Evolutionary conservation across 345 rosid genomes (phyloP), one percentile per base, ranked within the genome.

Genomic region (Syzygium aqueum): DNA sequence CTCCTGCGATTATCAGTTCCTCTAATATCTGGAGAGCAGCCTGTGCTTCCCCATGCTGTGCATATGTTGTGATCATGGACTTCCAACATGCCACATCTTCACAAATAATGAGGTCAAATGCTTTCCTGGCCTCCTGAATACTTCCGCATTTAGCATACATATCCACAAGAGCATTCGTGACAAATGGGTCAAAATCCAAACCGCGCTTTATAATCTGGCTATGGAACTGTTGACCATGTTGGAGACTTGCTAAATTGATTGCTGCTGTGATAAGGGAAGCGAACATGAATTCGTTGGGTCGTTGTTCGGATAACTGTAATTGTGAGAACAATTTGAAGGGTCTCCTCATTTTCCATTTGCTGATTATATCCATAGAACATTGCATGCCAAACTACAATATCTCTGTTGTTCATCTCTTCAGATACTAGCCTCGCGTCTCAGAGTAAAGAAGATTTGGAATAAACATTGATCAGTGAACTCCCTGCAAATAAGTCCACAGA

Each of bases 131-230:
- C 78, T 92, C 94, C 88, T 86, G 89, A 3, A 94, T 91, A 89
- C 93, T 91, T 90, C 97, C 96, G 86, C 96, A 95, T 90, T 95
- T 96, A 51, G 96, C 92, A 67, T 95, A 96, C 98, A 94, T 95
- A 86, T 94, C 94, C 80, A 96, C 59, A 46, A 96, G 91, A 67
- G 96, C 91, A 88, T 93, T 96, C 52, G 91, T 88, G 11, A 94
- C 89, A 67, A 93, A 91, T 5, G 95, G 91, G 87, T 96, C 93
- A 87, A 88, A 87, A 87, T 86, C 91, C 83, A 94, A 84, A 84
- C 95, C 93, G 14, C 82, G 86, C 87, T 91, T 92, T 85, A 94
- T 85, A 52, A 94, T 65, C 87, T 94, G 93, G 82, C 90, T 83
- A 86, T 95, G 97, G 86, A 96, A 91, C 91, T 89, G 94, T 88